Percentiles rank a stretch among this genome's conserved stretches.
phyloP scores from a whole-genome alignment of 164 flowering plant genomes.

The Berberis vulgaris region DNA sequence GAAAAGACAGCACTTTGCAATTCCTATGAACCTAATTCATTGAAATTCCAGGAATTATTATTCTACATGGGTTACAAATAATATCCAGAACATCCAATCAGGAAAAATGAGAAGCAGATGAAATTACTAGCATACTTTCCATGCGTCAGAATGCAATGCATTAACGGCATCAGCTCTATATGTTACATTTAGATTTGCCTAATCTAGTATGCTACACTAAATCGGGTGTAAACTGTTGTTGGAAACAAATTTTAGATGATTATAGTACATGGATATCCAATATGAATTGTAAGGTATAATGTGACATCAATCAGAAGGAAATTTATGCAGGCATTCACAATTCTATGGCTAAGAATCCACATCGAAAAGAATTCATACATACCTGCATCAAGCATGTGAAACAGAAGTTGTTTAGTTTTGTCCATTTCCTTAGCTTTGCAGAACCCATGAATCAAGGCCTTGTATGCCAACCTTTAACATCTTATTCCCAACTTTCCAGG shows the following conservation, averaged over 20 bases:
- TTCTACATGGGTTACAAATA: background rate
- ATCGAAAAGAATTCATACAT: background rate
- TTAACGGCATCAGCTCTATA: too few species aligned
- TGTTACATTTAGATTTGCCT: too few species aligned
- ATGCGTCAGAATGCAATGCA: too few species aligned
- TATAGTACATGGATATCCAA: too few species aligned
- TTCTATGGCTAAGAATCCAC: background rate
- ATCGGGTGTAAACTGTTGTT: too few species aligned
- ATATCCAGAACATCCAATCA: background rate
- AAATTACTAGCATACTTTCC: too few species aligned
- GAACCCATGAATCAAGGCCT: constrained; percentile 86
- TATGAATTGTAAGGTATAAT: too few species aligned
- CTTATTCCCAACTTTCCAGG: constrained; percentile 54
- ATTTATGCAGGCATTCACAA: too few species aligned
- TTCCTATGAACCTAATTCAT: constrained; percentile 75
- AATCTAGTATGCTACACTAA: too few species aligned
- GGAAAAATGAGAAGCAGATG: too few species aligned
- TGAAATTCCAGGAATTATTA: constrained; percentile 40
- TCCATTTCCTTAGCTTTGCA: constrained; percentile 52
- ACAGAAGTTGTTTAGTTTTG: constrained; percentile 58
- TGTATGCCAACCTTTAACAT: constrained; percentile 77
- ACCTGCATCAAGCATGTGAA: constrained; percentile 60
- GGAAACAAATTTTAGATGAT: too few species aligned
- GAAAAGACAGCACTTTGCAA: constrained; percentile 32
- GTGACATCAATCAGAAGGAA: too few species aligned